These are phyloP conservation scores for Pinus tabuliformis DNA, from an alignment of 75 land plant genomes.

Conservation along the genomic window DNA sequence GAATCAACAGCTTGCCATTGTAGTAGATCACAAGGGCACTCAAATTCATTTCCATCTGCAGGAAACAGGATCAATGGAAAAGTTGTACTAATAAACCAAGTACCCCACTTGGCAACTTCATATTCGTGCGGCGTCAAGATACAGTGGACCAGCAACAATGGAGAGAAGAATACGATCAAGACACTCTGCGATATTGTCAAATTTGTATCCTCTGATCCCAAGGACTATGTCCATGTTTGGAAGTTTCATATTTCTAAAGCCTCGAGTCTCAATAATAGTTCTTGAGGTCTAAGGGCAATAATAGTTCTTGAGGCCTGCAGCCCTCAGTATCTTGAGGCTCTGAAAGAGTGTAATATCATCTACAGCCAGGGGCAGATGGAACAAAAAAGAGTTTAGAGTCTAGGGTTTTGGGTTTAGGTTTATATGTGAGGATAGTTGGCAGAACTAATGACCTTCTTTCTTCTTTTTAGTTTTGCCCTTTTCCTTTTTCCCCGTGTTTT, in stretches of 20 bases:
- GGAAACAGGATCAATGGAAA: conserved; percentile 67
- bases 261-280: conserved; percentile 12
- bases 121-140: conserved; percentile 70
- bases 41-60: conserved; percentile 4
- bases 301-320: conserved; percentile 2
- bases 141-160: conserved; percentile 58
- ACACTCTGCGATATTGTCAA: conserved; percentile 57
- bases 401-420: background rate
- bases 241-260: conserved; percentile 45
- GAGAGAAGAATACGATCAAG: conserved; percentile 39
- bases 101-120: conserved; percentile 24
- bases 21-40: background rate
- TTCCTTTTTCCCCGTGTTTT: background rate
- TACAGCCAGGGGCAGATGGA: background rate
- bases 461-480: background rate
- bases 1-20: conserved; percentile 25
- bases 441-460: background rate
- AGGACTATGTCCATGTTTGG: conserved; percentile 63
- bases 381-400: background rate
- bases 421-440: background rate
- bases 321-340: too few relatives aligned
- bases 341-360: background rate
- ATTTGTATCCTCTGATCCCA: conserved; percentile 29
- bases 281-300: background rate
- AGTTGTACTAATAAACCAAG: conserved; percentile 33